Evolutionary conservation across 306 rosid species (phyloP).

Genomic region (Pueraria montana): DNA sequence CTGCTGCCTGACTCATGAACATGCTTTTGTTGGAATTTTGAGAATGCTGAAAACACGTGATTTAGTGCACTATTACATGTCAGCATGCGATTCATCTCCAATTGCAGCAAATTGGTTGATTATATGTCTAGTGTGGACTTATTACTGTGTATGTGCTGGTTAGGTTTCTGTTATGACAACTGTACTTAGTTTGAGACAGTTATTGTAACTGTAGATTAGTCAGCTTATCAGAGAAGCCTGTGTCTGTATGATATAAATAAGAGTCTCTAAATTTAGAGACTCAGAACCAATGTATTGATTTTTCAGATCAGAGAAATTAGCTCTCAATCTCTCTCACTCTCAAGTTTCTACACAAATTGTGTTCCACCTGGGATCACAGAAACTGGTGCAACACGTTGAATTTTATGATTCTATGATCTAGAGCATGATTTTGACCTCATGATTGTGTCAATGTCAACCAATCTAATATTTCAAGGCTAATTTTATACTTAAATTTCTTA

Average conservation of each 20-base stretch:
- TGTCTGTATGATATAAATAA: neutral
- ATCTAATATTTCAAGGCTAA: slow-evolving; percentile 13
- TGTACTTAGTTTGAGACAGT: neutral
- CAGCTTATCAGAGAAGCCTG: neutral
- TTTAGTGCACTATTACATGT: slow-evolving; percentile 18
- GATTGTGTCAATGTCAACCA: neutral
- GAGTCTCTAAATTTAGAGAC: neutral
- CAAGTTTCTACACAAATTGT: neutral
- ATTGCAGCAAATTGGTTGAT: neutral
- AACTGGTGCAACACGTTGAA: neutral
- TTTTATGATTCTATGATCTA: neutral
- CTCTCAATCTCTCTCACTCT: neutral
- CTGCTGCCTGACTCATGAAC: neutral
- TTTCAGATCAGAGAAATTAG: neutral
- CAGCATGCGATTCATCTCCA: neutral
- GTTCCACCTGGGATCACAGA: slow-evolving; percentile 1
- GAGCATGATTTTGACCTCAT: slow-evolving; percentile 3
- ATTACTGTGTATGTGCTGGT: neutral
- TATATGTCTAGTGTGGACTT: neutral
- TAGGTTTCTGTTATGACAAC: neutral
- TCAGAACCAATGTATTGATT: neutral
- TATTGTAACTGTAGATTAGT: neutral
- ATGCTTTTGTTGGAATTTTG: slow-evolving; percentile 1
- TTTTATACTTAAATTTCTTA: slow-evolving; percentile 31
- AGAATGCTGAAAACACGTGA: neutral